Evolutionary conservation across 495 filamentous ascomycete species (phyloP).

Genomic region (Tuber calosporum): DNA sequence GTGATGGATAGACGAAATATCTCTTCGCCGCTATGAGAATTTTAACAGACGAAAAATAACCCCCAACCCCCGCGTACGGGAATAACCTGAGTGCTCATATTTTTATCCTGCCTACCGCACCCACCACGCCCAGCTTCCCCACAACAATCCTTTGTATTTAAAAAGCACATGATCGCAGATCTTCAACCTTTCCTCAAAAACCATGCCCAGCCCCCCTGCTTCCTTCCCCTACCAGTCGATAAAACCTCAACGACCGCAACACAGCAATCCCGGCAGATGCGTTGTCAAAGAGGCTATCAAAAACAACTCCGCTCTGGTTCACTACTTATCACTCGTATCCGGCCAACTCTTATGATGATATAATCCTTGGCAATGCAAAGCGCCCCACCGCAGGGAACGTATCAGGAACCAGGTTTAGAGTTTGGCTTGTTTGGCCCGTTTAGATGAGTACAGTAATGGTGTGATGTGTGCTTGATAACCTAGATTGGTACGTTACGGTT

Average conservation of each 20-base stretch:
- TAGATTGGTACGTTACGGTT: no score
- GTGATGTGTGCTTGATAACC: no score
- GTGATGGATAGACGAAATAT: background rate
- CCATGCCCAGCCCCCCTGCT: background rate
- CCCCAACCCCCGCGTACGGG: background rate
- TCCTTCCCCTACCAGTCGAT: background rate
- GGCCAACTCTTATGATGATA: background rate
- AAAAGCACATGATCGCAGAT: background rate
- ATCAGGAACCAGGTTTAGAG: no score
- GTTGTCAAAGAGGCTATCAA: background rate
- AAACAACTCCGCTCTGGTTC: background rate
- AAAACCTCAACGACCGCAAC: background rate
- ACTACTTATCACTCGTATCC: background rate
- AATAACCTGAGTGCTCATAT: background rate
- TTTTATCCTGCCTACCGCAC: background rate
- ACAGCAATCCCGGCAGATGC: background rate
- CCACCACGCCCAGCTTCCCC: background rate
- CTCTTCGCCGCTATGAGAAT: background rate
- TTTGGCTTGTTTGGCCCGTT: no score
- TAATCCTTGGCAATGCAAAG: background rate
- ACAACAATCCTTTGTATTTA: background rate
- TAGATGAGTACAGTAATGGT: no score
- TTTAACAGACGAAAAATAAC: background rate
- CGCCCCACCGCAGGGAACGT: background rate
- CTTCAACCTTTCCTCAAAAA: background rate